These are phyloP conservation scores for Pichia manshurica DNA, from an alignment of 805 yeast genomes.

Conservation along the genomic window DNA sequence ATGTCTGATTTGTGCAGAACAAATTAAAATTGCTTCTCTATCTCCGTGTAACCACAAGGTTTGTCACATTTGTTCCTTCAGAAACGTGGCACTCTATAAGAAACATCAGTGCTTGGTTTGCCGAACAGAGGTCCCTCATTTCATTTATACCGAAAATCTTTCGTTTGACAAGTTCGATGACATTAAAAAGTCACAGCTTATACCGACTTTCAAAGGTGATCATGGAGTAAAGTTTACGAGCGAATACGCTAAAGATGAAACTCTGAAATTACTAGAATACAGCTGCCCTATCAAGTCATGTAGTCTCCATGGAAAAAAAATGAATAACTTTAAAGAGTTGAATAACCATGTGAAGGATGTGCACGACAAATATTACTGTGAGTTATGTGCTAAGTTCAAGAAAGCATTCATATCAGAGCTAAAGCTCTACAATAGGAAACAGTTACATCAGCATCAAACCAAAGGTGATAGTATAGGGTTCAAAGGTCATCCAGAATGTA, in stretches of 20 bases:
- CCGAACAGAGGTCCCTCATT: constrained; percentile 56
- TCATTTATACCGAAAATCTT: constrained; percentile 52
- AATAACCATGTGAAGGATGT: constrained; percentile 57
- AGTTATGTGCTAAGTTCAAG: constrained; percentile 71
- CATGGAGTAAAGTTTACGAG: constrained; percentile 59
- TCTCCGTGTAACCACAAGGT: constrained; percentile 81
- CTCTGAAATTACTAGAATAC: constrained; percentile 47
- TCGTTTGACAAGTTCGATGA: constrained; percentile 33
- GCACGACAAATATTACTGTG: constrained; percentile 65
- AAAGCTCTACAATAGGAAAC: constrained; percentile 51
- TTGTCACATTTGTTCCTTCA: constrained; percentile 76
- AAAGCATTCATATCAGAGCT: constrained; percentile 73
- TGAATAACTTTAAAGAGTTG: constrained; percentile 48
- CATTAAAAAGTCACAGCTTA: constrained; percentile 8
- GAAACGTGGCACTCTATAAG: constrained; percentile 75
- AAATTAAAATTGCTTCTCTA: constrained; percentile 55
- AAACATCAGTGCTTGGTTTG: constrained; percentile 79
- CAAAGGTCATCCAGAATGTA: constrained; percentile 84
- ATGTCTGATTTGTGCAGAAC: constrained; percentile 84
- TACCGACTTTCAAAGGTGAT: constrained; percentile 32
- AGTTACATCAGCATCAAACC: constrained; percentile 62
- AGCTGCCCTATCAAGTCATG: constrained; percentile 45
- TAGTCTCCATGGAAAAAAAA: constrained; percentile 20
- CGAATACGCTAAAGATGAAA: constrained; percentile 38
- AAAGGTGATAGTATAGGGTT: constrained; percentile 77